These are phyloP conservation scores for Colletotrichum tanaceti DNA, from an alignment of 2,329 filamentous ascomycete species.

Conservation along the genomic window DNA sequence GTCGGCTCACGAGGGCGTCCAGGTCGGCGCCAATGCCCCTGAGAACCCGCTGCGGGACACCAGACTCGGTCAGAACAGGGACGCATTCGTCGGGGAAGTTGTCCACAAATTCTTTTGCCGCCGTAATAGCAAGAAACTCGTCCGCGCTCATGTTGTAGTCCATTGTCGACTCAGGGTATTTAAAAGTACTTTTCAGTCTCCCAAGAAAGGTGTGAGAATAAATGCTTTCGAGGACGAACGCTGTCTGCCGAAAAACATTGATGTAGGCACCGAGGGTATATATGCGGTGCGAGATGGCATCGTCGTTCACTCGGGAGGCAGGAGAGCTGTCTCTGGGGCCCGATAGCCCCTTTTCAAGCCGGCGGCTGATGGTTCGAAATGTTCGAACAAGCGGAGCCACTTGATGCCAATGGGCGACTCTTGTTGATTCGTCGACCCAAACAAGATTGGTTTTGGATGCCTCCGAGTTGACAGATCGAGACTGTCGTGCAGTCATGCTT, in stretches of 20 bases:
- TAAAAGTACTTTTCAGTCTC: conserved; percentile 23
- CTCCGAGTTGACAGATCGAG: not conserved
- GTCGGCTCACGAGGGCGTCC: conserved; percentile 23
- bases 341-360: conserved; percentile 13
- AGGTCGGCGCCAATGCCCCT: conserved; percentile 29
- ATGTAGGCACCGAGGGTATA: conserved; percentile 7
- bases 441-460: conserved; percentile 18
- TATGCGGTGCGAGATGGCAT: conserved; percentile 8
- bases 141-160: conserved; percentile 25
- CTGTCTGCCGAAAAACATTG: conserved; percentile 22
- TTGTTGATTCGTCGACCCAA: conserved; percentile 38
- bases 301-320: conserved; percentile 5
- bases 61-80: conserved; percentile 16
- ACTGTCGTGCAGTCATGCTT: not conserved
- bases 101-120: conserved; percentile 23
- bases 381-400: conserved; percentile 26
- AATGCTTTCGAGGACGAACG: conserved; percentile 28
- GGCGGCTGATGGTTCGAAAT: conserved; percentile 12
- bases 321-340: conserved; percentile 10
- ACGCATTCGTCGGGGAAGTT: conserved; percentile 25
- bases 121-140: conserved; percentile 21
- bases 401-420: conserved; percentile 35
- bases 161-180: conserved; percentile 23
- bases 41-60: conserved; percentile 24
- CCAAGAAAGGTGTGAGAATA: conserved; percentile 35